A percentile compares a stretch with the other conserved stretches of the same genome.
Evolutionary conservation across 805 yeast species (phyloP).

Genomic region (Myxozyma mucilagina): DNA sequence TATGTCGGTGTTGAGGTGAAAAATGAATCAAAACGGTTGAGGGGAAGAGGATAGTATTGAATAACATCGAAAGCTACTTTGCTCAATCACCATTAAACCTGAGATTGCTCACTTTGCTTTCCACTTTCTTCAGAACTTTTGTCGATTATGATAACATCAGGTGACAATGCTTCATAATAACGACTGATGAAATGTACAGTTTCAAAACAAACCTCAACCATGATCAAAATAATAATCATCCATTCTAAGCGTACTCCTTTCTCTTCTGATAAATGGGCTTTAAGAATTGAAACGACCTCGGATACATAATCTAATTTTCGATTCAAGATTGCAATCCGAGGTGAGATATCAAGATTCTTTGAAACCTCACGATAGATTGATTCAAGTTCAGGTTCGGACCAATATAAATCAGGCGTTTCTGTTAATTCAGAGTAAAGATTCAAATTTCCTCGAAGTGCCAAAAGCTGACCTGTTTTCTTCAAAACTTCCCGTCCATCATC

Average conservation of each 20-base stretch:
- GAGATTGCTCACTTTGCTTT: no score
- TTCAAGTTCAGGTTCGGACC: slow-evolving; percentile 89
- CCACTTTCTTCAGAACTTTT: background rate
- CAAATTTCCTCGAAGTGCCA: slow-evolving; percentile 75
- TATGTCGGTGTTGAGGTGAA: no score
- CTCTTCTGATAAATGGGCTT: slow-evolving; percentile 72
- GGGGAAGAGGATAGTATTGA: no score
- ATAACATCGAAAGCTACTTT: background rate
- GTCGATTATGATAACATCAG: background rate
- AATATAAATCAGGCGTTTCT: slow-evolving; percentile 89
- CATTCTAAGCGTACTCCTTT: slow-evolving; percentile 78
- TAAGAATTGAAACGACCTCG: slow-evolving; percentile 78
- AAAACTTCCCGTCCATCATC: slow-evolving; percentile 59
- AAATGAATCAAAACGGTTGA: no score
- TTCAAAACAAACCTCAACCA: slow-evolving; percentile 85
- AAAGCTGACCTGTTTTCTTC: slow-evolving; percentile 68
- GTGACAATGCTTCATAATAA: slow-evolving; percentile 3
- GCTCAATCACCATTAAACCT: background rate
- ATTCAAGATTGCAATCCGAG: slow-evolving; percentile 77
- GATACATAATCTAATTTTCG: slow-evolving; percentile 87
- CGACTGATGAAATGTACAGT: slow-evolving; percentile 67
- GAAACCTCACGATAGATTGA: slow-evolving; percentile 71
- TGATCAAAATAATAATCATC: slow-evolving; percentile 80
- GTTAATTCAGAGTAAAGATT: slow-evolving; percentile 84
- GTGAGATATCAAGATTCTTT: slow-evolving; percentile 67